Base-by-base conservation (phyloP, 73 alveolate genomes). In the Uronychia setigera region DNA sequence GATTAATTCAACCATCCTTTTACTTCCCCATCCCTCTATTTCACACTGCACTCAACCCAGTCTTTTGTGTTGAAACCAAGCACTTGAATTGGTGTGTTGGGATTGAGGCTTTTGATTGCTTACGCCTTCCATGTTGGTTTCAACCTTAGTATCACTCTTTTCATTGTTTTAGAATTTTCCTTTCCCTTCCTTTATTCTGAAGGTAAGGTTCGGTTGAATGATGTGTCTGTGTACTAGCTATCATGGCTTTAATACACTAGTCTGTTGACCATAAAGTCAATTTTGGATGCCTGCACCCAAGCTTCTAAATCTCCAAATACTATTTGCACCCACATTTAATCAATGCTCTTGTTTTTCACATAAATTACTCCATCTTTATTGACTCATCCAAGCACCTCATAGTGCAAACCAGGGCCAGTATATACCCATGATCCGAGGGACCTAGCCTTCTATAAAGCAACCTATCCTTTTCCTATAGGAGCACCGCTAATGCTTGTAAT, bases 321-420 rank as follows among this genome's bases (percentile, higher is more conserved):
- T 11, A 46, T 46, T 46, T 46, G 67, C 67, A 46, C 67, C 92
- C 92, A 86, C 14, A 58, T 30, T 26, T 29, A 28, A 31, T 86
- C 92, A 28, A 29, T 25, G 1, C 83, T 86, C 28, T 80, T 46
- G 78, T 57, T 59, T 30, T 33, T 0, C 1, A 86, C 74, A 9
- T 58, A 26, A 13, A 86, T 83, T 30, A 79, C 79, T 1, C 87
- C 92, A 32, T 86, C 92, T 86, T 86, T 79, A 34, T 86, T 83
- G 28, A 86, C 26, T 58, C 46, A 79, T 27, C 87, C 92, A 30
- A 86, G 5, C 28, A 29, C 29, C 33, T 86, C 88, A 59, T 86
- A 78, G 31, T 86, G 58, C 29, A 34, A n/a, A 1, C 92, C 92
- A 1, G 92, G 92, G 19, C 92, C 92, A 79, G 58, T 86, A 58